Evolutionary conservation across 371 early-diverging fungal genomes (phyloP), one percentile per base, ranked within the genome.

Genomic region (Dichotomocladium elegans): DNA sequence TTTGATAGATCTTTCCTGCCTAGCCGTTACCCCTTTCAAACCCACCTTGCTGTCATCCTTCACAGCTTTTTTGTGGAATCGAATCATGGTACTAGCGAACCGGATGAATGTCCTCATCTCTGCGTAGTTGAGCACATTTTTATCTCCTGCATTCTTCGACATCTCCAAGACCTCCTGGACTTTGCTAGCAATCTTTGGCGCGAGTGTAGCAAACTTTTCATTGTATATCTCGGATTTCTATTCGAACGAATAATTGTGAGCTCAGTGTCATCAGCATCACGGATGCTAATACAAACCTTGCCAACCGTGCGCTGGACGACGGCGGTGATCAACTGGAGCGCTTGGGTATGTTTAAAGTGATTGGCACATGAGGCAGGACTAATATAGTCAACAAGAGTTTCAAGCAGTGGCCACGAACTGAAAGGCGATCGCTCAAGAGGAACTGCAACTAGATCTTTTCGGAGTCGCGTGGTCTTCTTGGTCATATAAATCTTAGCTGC

Each of bases 401-500:
- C 70, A 33, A 88, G 52, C 28, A 86, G 55, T 48, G 68, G 68
- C 80, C 86, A 83, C 51, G 82, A 83, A 30, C 79, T 67, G 26
- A 77, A 69, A 14, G 85, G 86, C 58, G 83, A 84, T 47, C 85
- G 78, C 27, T 79, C 77, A 24, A 81, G 69, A 33, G 87, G 70
- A 26, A 83, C 76, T 22, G 79, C 66, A 64, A 89, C 83, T 60
- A 90, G 71, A 56, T 72, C 78, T 24, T 84, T 71, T 49, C 79
- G 77, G 58, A 89, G 55, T 53, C 79, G 79, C 37, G 86, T 80
- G 33, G 85, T 79, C 64, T 87, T 87, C 60, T 80, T 79, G 30
- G 80, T 77, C 79, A 90, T 74, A 58, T 83, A 90, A 52, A 84
- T 77, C 29, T 64, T 64, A 50, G 85, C 62, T 10, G 87, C 75